These are phyloP conservation scores for Podila horticola DNA, from an alignment of 192 early-diverging fungal species.

Conservation along the genomic window DNA sequence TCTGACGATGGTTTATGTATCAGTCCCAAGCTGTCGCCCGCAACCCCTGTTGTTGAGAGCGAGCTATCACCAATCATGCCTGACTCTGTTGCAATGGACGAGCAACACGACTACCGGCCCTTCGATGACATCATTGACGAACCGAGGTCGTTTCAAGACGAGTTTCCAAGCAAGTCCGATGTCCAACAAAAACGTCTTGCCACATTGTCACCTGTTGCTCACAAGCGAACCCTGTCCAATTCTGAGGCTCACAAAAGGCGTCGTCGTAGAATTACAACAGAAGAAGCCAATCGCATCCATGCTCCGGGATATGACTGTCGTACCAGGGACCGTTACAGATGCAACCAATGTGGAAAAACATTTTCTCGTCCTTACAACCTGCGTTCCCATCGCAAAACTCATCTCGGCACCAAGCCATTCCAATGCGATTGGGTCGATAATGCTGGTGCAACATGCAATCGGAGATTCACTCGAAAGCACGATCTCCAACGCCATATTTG, in stretches of 20 bases:
- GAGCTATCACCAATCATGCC: background rate
- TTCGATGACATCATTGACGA: background rate
- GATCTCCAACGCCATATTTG: conserved; percentile 1
- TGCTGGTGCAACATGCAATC: background rate
- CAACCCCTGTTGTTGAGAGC: background rate
- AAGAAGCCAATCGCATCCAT: background rate
- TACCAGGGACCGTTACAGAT: background rate
- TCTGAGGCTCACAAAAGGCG: background rate
- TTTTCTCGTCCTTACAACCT: conserved; percentile 4
- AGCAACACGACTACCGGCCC: background rate
- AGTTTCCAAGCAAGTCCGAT: background rate
- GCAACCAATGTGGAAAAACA: conserved; percentile 5
- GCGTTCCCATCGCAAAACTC: conserved; percentile 1
- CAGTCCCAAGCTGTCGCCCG: background rate
- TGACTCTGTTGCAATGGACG: background rate
- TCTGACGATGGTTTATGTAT: background rate
- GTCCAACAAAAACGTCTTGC: background rate
- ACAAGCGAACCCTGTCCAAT: background rate
- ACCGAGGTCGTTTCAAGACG: background rate
- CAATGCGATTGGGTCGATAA: background rate
- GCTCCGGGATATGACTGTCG: background rate
- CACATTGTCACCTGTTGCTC: background rate
- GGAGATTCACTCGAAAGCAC: conserved; percentile 7
- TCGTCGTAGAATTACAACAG: background rate
- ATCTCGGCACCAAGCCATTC: background rate